These are phyloP conservation scores for Eurotiales sp. DNA, from an alignment of 2,329 filamentous ascomycete species.

Conservation along the genomic window DNA sequence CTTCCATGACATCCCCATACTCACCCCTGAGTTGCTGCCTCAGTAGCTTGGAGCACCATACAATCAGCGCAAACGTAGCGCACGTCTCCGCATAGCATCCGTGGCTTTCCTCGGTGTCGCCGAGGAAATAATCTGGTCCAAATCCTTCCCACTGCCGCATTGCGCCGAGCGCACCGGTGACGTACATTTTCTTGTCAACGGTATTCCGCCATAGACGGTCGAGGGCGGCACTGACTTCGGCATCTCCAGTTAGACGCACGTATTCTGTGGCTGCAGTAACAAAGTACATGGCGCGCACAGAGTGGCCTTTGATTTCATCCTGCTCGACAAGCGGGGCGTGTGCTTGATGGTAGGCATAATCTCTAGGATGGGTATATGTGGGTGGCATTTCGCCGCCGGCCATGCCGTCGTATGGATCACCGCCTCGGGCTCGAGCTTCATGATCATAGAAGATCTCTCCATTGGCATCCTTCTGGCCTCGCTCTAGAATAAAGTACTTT, in stretches of 20 bases:
- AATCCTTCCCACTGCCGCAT: constrained; percentile 60
- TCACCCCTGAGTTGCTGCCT: constrained; percentile 42
- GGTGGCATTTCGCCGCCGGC: constrained; percentile 38
- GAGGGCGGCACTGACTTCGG: constrained; percentile 39
- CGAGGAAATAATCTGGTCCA: constrained; percentile 56
- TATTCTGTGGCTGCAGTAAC: constrained; percentile 58
- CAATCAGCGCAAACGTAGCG: constrained; percentile 35
- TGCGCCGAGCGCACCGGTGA: constrained; percentile 59
- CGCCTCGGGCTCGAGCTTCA: constrained; percentile 49
- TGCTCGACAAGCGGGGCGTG: constrained; percentile 55
- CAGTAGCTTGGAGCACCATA: constrained; percentile 15
- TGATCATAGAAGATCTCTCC: constrained; percentile 53
- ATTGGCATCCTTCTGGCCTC: constrained; percentile 48
- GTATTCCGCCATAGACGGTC: constrained; percentile 57
- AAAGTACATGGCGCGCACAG: constrained; percentile 59
- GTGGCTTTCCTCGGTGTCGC: constrained; percentile 57
- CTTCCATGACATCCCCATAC: constrained; percentile 59
- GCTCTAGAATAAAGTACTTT: constrained; percentile 55
- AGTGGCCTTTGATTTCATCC: constrained; percentile 55
- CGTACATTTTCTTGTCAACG: constrained; percentile 59
- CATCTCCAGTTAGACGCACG: constrained; percentile 34
- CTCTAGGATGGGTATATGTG: constrained; percentile 39
- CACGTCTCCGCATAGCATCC: constrained; percentile 63
- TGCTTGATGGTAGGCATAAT: constrained; percentile 54
- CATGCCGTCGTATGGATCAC: constrained; percentile 41